Evolutionary conservation across 2,329 filamentous ascomycete genomes (phyloP), one percentile per base, ranked within the genome.

Genomic region (Aspergillus oerlinghausenensis): DNA sequence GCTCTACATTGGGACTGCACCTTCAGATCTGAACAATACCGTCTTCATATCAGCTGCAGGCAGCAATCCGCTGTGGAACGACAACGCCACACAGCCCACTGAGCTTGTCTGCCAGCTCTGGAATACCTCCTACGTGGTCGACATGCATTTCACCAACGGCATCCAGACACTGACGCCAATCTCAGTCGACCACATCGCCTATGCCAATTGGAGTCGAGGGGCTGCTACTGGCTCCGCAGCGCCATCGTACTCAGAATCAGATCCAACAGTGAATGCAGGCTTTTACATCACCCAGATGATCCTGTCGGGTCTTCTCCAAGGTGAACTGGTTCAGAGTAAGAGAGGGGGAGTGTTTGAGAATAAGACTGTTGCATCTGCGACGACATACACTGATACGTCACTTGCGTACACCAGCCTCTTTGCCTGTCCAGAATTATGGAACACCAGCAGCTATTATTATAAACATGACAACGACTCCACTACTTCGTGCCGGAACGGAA

Each of bases 91-190:
- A 40, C 50, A 56, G 28, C 45, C 56, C 2, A 50, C 50, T 29
- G 54, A 50, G 28, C 54, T 59, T 47, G 56, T 59, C 40, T 59
- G 56, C n/a, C 50, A 59, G 50, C 54, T 59, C 17, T 59, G 56
- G 56, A 59, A 59, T 53, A 59, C 56, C 26, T 59, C 56, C 17
- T 56, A 59, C 42, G 50, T 59, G 50, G 35, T 59, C 17, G 29
- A 51, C 25, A 7, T 54, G 29, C 25, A n/a, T 19, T 59, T 56
- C 28, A 43, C 21, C 23, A 48, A 59, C 40, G 32, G 38, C 25
- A 45, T 53, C n/a, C 54, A 42, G 23, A 48, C 28, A 5, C 45
- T 59, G n/a, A 43, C 47, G 7, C 56, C 56, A 8, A 47, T 59
- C n/a, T 59, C 56, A 40, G 43, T 38, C 29, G 38, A 59, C 10